These are phyloP conservation scores for Suillus placidus DNA, from an alignment of 768 basidiomycete species.

Conservation along the genomic window DNA sequence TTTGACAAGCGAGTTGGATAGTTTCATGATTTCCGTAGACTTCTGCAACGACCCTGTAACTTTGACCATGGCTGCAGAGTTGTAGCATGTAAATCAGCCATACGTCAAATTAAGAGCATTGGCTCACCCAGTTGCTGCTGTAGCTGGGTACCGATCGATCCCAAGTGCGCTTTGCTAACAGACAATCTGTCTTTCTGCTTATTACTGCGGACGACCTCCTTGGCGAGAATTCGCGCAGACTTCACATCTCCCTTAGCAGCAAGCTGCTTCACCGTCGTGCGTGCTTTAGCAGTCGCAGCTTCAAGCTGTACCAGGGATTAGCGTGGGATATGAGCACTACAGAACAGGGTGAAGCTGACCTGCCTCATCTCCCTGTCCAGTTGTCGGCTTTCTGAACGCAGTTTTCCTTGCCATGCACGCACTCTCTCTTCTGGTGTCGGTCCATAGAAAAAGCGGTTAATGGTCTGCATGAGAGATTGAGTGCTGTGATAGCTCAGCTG, in stretches of 20 bases:
- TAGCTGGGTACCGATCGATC: constrained; percentile 88
- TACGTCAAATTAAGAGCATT: background rate
- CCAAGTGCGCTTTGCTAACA: constrained; percentile 89
- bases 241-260: constrained; percentile 91
- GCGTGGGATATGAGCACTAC: constrained; percentile 17
- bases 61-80: constrained; percentile 81
- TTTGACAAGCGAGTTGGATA: constrained; percentile 90
- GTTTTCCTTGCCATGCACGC: constrained; percentile 85
- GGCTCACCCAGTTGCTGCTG: constrained; percentile 86
- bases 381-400: constrained; percentile 78
- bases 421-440: constrained; percentile 96
- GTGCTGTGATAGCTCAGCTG: background rate
- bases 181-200: constrained; percentile 93
- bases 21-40: constrained; percentile 98
- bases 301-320: constrained; percentile 62
- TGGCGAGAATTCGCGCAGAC: constrained; percentile 89
- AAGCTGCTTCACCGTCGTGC: constrained; percentile 80
- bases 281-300: constrained; percentile 76
- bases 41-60: constrained; percentile 98
- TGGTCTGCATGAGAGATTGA: constrained; percentile 64
- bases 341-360: constrained; percentile 51
- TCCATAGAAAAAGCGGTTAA: constrained; percentile 94
- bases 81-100: constrained; percentile 8
- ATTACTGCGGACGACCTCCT: constrained; percentile 91
- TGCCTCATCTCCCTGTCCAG: constrained; percentile 95